Conservation (phyloP, 805 yeast species). For the Nakazawaea siamensis region DNA sequence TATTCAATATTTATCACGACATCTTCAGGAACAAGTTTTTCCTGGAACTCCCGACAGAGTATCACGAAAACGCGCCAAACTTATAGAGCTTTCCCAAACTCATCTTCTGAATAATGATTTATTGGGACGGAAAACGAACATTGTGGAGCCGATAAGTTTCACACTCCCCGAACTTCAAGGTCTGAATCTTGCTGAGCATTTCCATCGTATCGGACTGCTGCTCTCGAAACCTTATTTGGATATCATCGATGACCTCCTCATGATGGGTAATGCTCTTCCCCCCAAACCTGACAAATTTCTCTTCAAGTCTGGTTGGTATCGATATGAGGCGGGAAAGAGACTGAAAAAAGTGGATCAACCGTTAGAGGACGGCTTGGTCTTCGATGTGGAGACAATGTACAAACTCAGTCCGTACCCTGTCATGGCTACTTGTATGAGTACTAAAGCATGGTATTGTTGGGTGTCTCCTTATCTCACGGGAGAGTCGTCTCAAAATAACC, state of each 20-base stretch:
- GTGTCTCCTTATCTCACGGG: constrained; percentile 74
- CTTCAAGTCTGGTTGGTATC: constrained; percentile 69
- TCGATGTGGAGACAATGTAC: constrained; percentile 86
- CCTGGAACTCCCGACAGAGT: constrained; percentile 22
- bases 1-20: constrained; percentile 62
- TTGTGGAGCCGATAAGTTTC: constrained; percentile 49
- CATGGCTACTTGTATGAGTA: constrained; percentile 72
- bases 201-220: constrained; percentile 55
- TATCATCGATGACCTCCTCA: constrained; percentile 37
- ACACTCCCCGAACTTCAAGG: constrained; percentile 73
- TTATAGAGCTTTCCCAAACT: constrained; percentile 43
- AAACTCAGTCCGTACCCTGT: constrained; percentile 67
- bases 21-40: constrained; percentile 55
- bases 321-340: constrained; percentile 46
- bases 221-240: constrained; percentile 53
- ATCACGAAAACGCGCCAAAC: constrained; percentile 14
- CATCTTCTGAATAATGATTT: constrained; percentile 57
- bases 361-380: constrained; percentile 60
- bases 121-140: constrained; percentile 66
- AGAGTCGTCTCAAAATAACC: constrained; percentile 41
- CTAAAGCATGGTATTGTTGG: constrained; percentile 90
- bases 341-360: constrained; percentile 65
- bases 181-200: constrained; percentile 71
- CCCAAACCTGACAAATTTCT: constrained; percentile 44
- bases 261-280: constrained; percentile 27